A percentile compares a stretch with the other conserved stretches of the same genome.
Conservation (phyloP, 805 yeast genomes). For the Ogataea degrootiae region DNA sequence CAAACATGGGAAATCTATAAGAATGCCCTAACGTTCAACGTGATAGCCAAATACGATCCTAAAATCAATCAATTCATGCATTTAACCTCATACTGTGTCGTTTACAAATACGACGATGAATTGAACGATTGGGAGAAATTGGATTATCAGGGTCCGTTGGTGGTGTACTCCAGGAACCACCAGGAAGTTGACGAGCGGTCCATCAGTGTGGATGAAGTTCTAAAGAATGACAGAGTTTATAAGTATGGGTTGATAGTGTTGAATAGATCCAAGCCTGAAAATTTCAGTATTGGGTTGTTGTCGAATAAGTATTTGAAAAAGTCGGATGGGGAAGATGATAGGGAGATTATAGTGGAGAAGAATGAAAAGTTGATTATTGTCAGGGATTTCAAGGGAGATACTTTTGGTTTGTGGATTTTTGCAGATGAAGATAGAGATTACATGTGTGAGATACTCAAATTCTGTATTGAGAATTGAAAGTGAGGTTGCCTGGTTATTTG, state of each 20-base stretch:
- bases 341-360: constrained; percentile 59
- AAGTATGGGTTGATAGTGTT: constrained; percentile 67
- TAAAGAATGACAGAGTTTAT: constrained; percentile 38
- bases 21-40: constrained; percentile 68
- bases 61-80: constrained; percentile 61
- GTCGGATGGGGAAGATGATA: constrained; percentile 21
- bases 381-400: constrained; percentile 61
- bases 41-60: constrained; percentile 73
- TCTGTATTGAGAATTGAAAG: constrained; percentile 21
- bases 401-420: constrained; percentile 76
- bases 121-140: constrained; percentile 65
- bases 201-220: constrained; percentile 22
- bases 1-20: constrained; percentile 57
- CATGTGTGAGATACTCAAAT: constrained; percentile 39
- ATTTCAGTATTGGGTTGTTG: constrained; percentile 65
- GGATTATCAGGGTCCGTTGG: constrained; percentile 67
- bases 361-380: constrained; percentile 68
- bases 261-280: constrained; percentile 63
- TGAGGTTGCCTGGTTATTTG: too few species aligned
- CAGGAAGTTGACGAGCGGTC: constrained; percentile 5
- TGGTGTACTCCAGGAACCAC: constrained; percentile 43
- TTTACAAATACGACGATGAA: constrained; percentile 56
- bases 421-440: constrained; percentile 61
- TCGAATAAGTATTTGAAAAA: constrained; percentile 39
- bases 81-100: constrained; percentile 67